Conservation (phyloP, 768 basidiomycete species). For the Boletus reticuloceps region DNA sequence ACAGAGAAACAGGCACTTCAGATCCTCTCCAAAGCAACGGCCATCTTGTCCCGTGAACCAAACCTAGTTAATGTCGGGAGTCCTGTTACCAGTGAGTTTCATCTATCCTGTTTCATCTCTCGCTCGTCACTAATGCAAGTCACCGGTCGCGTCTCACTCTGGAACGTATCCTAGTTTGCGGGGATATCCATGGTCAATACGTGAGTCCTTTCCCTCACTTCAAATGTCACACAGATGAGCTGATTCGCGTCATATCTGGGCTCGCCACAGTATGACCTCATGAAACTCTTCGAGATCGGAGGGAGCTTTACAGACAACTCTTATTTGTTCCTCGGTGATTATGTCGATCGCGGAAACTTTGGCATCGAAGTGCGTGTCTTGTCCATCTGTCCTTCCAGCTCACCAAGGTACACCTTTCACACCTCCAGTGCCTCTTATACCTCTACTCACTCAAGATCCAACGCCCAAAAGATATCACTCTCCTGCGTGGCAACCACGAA, state of each 20-base stretch:
- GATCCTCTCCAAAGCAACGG: slow-evolving; percentile 69
- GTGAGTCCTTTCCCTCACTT: slow-evolving; percentile 66
- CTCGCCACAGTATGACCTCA: slow-evolving; percentile 81
- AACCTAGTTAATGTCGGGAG: slow-evolving; percentile 86
- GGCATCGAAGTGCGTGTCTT: slow-evolving; percentile 57
- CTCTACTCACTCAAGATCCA: slow-evolving; percentile 91
- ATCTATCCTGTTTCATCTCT: not conserved
- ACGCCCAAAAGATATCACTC: slow-evolving; percentile 76
- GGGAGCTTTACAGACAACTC: slow-evolving; percentile 79
- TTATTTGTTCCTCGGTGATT: slow-evolving; percentile 95
- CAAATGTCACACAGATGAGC: slow-evolving; percentile 31
- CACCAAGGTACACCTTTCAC: not conserved
- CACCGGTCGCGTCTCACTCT: slow-evolving; percentile 5
- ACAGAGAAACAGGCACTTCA: slow-evolving; percentile 83
- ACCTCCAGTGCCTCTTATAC: slow-evolving; percentile 77
- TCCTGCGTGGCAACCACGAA: slow-evolving; percentile 96
- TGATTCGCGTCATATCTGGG: not conserved
- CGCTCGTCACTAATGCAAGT: slow-evolving; percentile 2
- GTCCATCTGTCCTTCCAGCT: not conserved
- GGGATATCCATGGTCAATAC: slow-evolving; percentile 98
- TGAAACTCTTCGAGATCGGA: slow-evolving; percentile 97
- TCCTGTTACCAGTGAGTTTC: slow-evolving; percentile 80
- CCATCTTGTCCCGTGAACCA: slow-evolving; percentile 68
- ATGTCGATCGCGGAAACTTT: slow-evolving; percentile 96
- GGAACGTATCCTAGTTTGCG: slow-evolving; percentile 63